These are phyloP conservation scores for Chalaropsis ovoidea DNA, from an alignment of 2,329 filamentous ascomycete species.

Conservation along the genomic window DNA sequence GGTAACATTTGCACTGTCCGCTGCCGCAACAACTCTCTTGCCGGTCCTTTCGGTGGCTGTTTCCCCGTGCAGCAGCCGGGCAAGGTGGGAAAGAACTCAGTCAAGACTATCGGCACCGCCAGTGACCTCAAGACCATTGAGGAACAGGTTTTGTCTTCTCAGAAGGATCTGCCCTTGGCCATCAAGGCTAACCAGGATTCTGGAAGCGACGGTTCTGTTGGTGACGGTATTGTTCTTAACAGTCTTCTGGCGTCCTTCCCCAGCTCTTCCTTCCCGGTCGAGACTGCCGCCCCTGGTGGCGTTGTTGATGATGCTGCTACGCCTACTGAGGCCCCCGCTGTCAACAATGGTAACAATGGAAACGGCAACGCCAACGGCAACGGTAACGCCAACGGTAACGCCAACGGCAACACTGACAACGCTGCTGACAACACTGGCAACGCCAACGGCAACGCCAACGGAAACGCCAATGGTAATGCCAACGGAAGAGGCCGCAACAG, in stretches of 20 bases:
- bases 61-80: conserved; percentile 49
- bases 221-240: conserved; percentile 33
- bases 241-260: conserved; percentile 29
- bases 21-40: conserved; percentile 48
- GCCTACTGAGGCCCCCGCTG: conserved; percentile 20
- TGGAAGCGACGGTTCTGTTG: conserved; percentile 29
- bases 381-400: conserved; percentile 19
- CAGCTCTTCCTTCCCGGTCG: conserved; percentile 30
- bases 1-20: conserved; percentile 51
- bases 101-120: conserved; percentile 39
- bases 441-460: neutral
- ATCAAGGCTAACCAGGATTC: conserved; percentile 38
- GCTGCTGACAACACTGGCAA: neutral
- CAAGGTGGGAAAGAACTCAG: conserved; percentile 36
- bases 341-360: conserved; percentile 26
- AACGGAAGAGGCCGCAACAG: neutral
- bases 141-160: conserved; percentile 42
- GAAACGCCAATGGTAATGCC: neutral
- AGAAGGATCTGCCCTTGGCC: conserved; percentile 39
- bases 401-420: neutral
- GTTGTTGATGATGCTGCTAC: conserved; percentile 24
- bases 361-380: conserved; percentile 21
- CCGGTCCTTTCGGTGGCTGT: conserved; percentile 49
- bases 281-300: conserved; percentile 31
- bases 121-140: conserved; percentile 39